These are phyloP conservation scores for Claviceps sp. DNA, from an alignment of 2,329 filamentous ascomycete species.

Conservation along the genomic window DNA sequence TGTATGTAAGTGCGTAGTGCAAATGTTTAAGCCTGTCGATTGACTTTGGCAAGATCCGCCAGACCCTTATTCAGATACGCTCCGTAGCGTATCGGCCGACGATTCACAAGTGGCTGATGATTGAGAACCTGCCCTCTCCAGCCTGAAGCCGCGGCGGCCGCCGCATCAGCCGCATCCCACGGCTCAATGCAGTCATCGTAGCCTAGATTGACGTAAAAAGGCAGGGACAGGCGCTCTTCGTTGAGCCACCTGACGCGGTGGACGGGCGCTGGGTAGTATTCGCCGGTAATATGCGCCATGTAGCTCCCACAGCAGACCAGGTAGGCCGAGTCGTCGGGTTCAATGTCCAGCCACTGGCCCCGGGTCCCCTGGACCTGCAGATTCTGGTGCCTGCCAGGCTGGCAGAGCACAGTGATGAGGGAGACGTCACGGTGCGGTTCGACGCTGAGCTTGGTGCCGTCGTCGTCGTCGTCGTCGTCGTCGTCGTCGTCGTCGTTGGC, in stretches of 20 bases:
- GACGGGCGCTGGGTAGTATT: constrained; percentile 7
- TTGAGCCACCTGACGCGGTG: constrained; percentile 8
- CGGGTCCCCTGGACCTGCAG: constrained; percentile 7
- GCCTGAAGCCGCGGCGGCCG: neutral
- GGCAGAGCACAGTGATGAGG: constrained; percentile 7
- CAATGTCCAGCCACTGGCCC: constrained; percentile 6
- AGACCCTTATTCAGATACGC: neutral
- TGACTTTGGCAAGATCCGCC: neutral
- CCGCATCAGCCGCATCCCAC: constrained; percentile 2
- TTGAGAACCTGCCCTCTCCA: too few species aligned
- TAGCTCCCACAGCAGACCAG: constrained; percentile 7
- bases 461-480: constrained; percentile 2
- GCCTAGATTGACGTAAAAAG: constrained; percentile 7
- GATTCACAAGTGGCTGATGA: too few species aligned
- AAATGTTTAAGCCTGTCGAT: neutral
- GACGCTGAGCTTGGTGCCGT: constrained; percentile 8
- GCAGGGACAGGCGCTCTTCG: constrained; percentile 6
- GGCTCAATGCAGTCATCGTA: constrained; percentile 4
- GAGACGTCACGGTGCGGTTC: constrained; percentile 7
- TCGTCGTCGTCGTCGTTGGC: constrained; percentile 6
- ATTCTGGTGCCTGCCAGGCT: constrained; percentile 7
- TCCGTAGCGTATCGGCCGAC: neutral
- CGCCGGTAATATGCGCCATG: constrained; percentile 7
- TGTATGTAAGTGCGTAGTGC: too few species aligned
- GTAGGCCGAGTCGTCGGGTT: constrained; percentile 5